Conservation (phyloP, 1,139 yeast genomes). For the Sugiyamaella japonica region DNA sequence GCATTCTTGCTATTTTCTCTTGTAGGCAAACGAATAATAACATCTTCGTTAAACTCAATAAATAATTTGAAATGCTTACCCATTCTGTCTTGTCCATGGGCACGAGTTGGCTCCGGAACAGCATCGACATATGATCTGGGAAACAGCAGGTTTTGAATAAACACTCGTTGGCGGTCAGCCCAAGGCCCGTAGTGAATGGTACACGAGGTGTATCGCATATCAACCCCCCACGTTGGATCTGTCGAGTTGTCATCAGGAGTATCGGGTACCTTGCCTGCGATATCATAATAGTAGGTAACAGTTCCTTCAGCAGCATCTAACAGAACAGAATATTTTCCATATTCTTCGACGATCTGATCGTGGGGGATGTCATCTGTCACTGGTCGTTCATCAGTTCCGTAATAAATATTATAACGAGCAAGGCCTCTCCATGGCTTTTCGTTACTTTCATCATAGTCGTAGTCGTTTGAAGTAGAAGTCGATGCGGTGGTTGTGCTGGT, state of each 20-base stretch:
- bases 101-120: conserved; percentile 44
- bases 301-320: conserved; percentile 61
- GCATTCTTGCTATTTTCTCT: conserved; percentile 80
- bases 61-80: conserved; percentile 58
- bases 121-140: conserved; percentile 69
- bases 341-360: conserved; percentile 57
- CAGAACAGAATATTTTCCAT: conserved; percentile 76
- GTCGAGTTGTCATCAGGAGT: conserved; percentile 30
- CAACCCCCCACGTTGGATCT: conserved; percentile 66
- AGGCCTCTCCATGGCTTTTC: conserved; percentile 40
- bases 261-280: conserved; percentile 61
- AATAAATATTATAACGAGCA: conserved; percentile 39
- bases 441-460: conserved; percentile 13
- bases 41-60: conserved; percentile 57
- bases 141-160: conserved; percentile 63
- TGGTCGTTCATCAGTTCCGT: conserved; percentile 16
- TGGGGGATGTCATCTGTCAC: conserved; percentile 35
- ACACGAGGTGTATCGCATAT: conserved; percentile 58
- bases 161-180: conserved; percentile 82
- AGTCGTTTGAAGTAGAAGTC: background rate
- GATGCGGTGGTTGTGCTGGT: background rate
- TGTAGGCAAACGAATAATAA: conserved; percentile 75
- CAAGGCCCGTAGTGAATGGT: conserved; percentile 90
- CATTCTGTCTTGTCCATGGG: conserved; percentile 54
- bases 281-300: conserved; percentile 65